Evolutionary conservation across 805 yeast genomes (phyloP).

Genomic region (Barnettozyma californica): DNA sequence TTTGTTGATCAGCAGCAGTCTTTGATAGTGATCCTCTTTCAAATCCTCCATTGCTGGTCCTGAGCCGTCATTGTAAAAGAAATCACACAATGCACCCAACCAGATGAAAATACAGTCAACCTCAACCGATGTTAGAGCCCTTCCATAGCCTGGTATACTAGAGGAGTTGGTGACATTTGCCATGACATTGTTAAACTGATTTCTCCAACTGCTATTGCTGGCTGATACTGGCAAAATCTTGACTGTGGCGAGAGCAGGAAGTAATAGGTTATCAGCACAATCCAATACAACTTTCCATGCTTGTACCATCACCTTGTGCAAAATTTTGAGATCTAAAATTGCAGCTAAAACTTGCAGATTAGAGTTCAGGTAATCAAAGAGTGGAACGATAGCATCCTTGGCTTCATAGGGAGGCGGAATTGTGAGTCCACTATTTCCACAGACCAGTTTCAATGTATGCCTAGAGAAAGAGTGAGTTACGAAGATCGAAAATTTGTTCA

Average conservation of each 20-base stretch:
- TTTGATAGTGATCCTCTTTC: slow-evolving; percentile 59
- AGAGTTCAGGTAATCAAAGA: slow-evolving; percentile 67
- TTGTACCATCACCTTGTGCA: slow-evolving; percentile 63
- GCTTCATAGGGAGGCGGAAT: slow-evolving; percentile 42
- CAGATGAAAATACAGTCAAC: slow-evolving; percentile 65
- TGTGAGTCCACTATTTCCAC: slow-evolving; percentile 43
- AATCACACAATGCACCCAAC: slow-evolving; percentile 65
- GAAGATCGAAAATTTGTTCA: slow-evolving; percentile 63
- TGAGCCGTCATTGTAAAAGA: slow-evolving; percentile 75
- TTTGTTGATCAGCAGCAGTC: slow-evolving; percentile 55
- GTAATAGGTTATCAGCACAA: slow-evolving; percentile 62
- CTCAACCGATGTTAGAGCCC: slow-evolving; percentile 53
- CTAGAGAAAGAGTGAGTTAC: slow-evolving; percentile 55
- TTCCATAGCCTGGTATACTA: slow-evolving; percentile 42
- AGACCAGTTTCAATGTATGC: slow-evolving; percentile 48
- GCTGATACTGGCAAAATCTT: slow-evolving; percentile 25
- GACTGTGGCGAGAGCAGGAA: slow-evolving; percentile 63
- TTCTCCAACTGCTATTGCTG: slow-evolving; percentile 32
- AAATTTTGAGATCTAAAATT: slow-evolving; percentile 47
- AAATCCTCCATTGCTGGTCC: slow-evolving; percentile 69
- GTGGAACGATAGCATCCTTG: slow-evolving; percentile 64
- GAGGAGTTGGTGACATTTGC: slow-evolving; percentile 40
- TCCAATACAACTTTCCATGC: slow-evolving; percentile 75
- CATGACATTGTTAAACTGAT: slow-evolving; percentile 41
- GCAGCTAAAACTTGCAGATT: slow-evolving; percentile 62